Percentiles rank a stretch among this genome's conserved stretches.
Conservation (phyloP, 2,329 filamentous ascomycete species). For the Phyllosticta citriasiana region DNA sequence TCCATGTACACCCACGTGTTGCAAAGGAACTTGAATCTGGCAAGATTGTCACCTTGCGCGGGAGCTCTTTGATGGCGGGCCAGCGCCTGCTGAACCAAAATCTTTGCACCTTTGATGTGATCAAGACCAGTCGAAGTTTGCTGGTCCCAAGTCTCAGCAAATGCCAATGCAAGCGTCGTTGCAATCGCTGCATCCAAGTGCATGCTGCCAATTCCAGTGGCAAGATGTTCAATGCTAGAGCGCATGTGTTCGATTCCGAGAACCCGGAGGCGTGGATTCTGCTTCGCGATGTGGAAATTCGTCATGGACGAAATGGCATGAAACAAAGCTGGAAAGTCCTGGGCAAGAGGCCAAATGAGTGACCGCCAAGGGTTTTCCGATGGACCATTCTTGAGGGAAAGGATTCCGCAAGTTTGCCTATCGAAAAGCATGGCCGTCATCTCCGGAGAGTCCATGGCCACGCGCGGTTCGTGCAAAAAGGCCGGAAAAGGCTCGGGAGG, state of each 20-base stretch:
- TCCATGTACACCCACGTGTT: slow-evolving; percentile 68
- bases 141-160: slow-evolving; percentile 62
- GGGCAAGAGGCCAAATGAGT: slow-evolving; percentile 58
- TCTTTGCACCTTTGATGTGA: slow-evolving; percentile 57
- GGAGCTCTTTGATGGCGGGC: slow-evolving; percentile 34
- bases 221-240: slow-evolving; percentile 50
- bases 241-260: slow-evolving; percentile 61
- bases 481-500: slow-evolving; percentile 17
- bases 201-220: slow-evolving; percentile 53
- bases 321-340: slow-evolving; percentile 53
- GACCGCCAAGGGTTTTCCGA: slow-evolving; percentile 64
- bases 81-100: slow-evolving; percentile 52
- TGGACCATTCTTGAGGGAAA: slow-evolving; percentile 60
- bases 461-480: slow-evolving; percentile 36
- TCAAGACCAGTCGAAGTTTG: slow-evolving; percentile 59
- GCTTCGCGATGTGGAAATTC: slow-evolving; percentile 55
- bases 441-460: slow-evolving; percentile 46
- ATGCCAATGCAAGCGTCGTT: slow-evolving; percentile 59
- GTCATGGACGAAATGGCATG: slow-evolving; percentile 61
- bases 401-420: slow-evolving; percentile 56
- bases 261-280: slow-evolving; percentile 46
- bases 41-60: slow-evolving; percentile 34
- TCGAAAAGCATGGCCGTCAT: slow-evolving; percentile 55
- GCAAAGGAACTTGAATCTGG: slow-evolving; percentile 55
- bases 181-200: slow-evolving; percentile 55